Base-by-base conservation (phyloP, 2,329 filamentous ascomycete species). In the Teratosphaeriaceae sp. region DNA sequence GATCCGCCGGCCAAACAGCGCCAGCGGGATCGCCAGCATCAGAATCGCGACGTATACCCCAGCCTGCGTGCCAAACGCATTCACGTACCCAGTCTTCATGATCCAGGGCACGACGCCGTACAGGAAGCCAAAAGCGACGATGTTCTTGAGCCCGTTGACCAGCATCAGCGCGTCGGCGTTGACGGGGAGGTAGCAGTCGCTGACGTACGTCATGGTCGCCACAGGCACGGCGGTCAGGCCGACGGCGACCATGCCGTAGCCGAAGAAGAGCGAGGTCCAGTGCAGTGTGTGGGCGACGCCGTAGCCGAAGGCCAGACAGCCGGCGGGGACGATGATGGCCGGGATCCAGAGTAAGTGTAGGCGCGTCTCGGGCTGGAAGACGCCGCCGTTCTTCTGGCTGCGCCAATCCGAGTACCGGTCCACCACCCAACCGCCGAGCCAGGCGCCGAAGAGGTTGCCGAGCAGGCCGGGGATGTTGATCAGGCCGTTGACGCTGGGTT, bases 101-200 rank as follows among this genome's bases (percentile, higher is more conserved):
- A 65, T 63, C 70, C 69, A 72, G 1, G 67, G 66, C 2, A 69
- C 56, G 18, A 72, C 62, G 1, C 64, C 69, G 36, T 71, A 69
- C 13, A 71, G 48, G 47, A 73, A 71, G 2, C 68, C 68, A 46
- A 73, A 74, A 3, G 69, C 67, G 5, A 72, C 67, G 21, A 73
- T 63, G 45, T 73, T 72, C 54, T 62, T 62, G 9, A 61, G 21
- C 1, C 63, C 63, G 35, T 66, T 64, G 11, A 65, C 59, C 5
- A 66, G 50, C n/a, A 65, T 45, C 18, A 66, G 46, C 2, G 63
- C 62, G 42, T 65, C 64, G 2, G 58, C 55, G 20, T 63, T 64
- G 20, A 66, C 57, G 7, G 62, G 60, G 16, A 66, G 40, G 35
- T 63, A 63, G 38, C 54, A 62, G 44, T 67, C 62, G 22, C 52